phyloP scores from a whole-genome alignment of 495 filamentous ascomycete species.

The Usnea hakonensis region DNA sequence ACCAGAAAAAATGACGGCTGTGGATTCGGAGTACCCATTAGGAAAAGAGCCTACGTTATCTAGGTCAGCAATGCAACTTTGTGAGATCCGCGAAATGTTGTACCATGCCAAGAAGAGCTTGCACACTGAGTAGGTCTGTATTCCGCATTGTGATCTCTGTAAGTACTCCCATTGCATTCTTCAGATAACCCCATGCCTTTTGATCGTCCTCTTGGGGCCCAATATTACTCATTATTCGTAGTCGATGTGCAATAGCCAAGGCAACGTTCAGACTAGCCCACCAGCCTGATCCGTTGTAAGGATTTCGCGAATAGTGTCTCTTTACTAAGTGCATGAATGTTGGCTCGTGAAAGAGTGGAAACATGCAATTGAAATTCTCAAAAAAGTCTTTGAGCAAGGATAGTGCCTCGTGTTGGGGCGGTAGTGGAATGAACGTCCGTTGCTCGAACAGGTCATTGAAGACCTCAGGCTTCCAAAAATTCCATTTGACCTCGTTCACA shows the following conservation, averaged over 20 bases:
- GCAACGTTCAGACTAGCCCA: constrained; percentile 96
- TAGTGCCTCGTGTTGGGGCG: constrained; percentile 69
- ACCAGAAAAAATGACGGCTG: constrained; percentile 92
- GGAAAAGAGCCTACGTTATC: constrained; percentile 62
- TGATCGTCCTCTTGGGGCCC: constrained; percentile 85
- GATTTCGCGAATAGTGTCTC: constrained; percentile 81
- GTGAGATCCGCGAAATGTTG: constrained; percentile 10
- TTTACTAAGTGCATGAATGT: constrained; percentile 97
- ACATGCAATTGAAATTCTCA: constrained; percentile 97
- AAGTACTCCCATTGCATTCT: constrained; percentile 90
- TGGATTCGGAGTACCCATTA: constrained; percentile 94
- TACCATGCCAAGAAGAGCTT: constrained; percentile 89
- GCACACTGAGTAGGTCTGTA: constrained; percentile 92
- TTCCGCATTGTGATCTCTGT: constrained; percentile 92
- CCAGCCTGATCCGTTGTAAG: constrained; percentile 96
- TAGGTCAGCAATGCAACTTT: background rate
- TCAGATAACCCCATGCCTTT: constrained; percentile 90
- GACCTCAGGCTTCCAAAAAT: constrained; percentile 92
- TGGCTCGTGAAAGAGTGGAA: constrained; percentile 92
- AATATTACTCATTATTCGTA: constrained; percentile 92
- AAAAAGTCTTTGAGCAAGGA: constrained; percentile 90
- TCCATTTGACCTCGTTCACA: constrained; percentile 85
- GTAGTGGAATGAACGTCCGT: constrained; percentile 73
- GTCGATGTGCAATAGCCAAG: constrained; percentile 80
- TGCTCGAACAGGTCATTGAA: constrained; percentile 89